phyloP scores from a whole-genome alignment of 2,329 filamentous ascomycete species.

The Fusarium sp. region DNA sequence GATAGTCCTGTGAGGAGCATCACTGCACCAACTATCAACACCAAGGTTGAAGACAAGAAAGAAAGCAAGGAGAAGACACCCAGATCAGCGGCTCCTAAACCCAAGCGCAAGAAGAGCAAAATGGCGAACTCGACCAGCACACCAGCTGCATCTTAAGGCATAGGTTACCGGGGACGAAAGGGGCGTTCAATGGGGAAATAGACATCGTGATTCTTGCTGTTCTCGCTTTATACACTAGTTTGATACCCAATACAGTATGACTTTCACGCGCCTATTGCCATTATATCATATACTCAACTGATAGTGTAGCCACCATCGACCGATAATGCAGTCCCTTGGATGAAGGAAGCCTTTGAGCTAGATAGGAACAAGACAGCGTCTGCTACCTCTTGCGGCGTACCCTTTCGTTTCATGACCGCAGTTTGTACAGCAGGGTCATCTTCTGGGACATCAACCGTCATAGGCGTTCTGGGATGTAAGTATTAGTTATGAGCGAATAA shows the following conservation, averaged over 20 bases:
- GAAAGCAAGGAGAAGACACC: constrained; percentile 60
- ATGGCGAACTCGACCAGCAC: constrained; percentile 51
- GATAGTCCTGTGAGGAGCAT: constrained; percentile 50
- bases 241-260: constrained; percentile 43
- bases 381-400: constrained; percentile 59
- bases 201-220: background rate
- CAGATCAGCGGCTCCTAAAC: constrained; percentile 57
- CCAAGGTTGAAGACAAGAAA: constrained; percentile 59
- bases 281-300: background rate
- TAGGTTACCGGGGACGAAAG: background rate
- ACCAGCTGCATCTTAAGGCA: constrained; percentile 47
- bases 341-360: constrained; percentile 58
- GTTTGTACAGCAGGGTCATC: constrained; percentile 50
- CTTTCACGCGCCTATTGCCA: background rate
- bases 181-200: constrained; percentile 17
- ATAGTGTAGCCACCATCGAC: constrained; percentile 61
- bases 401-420: constrained; percentile 54
- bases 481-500: too few relatives aligned
- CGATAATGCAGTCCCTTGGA: constrained; percentile 57
- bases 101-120: constrained; percentile 63
- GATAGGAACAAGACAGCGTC: constrained; percentile 60
- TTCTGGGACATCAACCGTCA: constrained; percentile 55
- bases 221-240: constrained; percentile 27
- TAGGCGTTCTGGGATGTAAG: constrained; percentile 51
- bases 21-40: constrained; percentile 54